These are phyloP conservation scores for Kwoniella dendrophila DNA, from an alignment of 768 basidiomycete species.

Conservation along the genomic window DNA sequence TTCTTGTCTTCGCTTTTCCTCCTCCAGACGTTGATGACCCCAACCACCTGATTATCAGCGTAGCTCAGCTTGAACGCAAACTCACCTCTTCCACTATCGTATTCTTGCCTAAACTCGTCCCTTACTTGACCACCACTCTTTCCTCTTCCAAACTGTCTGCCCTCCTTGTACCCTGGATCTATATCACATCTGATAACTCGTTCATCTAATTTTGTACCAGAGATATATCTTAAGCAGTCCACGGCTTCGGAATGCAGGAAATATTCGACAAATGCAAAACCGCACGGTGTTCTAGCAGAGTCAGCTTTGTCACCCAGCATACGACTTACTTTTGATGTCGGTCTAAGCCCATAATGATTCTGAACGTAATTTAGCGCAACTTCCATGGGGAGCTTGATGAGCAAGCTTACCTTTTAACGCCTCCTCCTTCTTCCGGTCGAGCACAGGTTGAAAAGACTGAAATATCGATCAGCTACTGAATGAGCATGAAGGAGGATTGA, in stretches of 20 bases:
- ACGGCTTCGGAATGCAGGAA: slow-evolving; percentile 93
- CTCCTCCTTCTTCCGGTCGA: slow-evolving; percentile 50
- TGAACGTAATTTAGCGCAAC: slow-evolving; percentile 12
- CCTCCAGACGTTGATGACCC: slow-evolving; percentile 49
- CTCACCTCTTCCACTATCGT: slow-evolving; percentile 92
- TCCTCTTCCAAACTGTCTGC: slow-evolving; percentile 93
- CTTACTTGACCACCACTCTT: slow-evolving; percentile 89
- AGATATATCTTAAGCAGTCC: slow-evolving; percentile 88
- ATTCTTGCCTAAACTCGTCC: slow-evolving; percentile 96
- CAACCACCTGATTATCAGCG: slow-evolving; percentile 42
- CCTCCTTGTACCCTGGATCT: slow-evolving; percentile 94
- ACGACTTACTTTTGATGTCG: slow-evolving; percentile 44
- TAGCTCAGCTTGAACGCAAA: slow-evolving; percentile 56
- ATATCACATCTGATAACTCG: slow-evolving; percentile 97
- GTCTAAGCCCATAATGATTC: slow-evolving; percentile 56
- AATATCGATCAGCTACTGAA: not conserved
- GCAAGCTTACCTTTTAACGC: slow-evolving; percentile 48
- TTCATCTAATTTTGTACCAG: slow-evolving; percentile 98
- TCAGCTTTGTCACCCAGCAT: slow-evolving; percentile 4
- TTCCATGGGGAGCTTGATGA: not conserved
- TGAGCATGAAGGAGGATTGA: not conserved
- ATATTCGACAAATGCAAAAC: slow-evolving; percentile 62
- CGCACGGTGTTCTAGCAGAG: slow-evolving; percentile 54
- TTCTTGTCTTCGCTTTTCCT: slow-evolving; percentile 43
- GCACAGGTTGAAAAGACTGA: slow-evolving; percentile 54